Evolutionary conservation across 2,329 filamentous ascomycete genomes (phyloP), one percentile per base, ranked within the genome.

Genomic region (Diaporthe capsici): DNA sequence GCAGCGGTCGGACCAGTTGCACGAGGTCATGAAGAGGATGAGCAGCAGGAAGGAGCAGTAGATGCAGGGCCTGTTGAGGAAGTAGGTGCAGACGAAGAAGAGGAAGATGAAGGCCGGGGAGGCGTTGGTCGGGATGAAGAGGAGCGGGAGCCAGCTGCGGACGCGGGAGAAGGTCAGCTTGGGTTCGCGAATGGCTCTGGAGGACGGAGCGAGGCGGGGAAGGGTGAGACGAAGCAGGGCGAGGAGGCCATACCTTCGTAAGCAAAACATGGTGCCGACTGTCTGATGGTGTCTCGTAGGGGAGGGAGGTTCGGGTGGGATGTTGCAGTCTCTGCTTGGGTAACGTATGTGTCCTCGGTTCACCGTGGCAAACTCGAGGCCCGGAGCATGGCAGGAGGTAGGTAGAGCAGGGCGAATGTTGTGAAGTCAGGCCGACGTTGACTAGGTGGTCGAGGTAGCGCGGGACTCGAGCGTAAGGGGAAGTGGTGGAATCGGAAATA

Each of bases 11-110:
- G 93, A 94, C 94, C 94, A 97, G 89, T 96, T 93, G 85, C 94
- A 97, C 37, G 94, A 95, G 37, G 95, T 97, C 79, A 96, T 90
- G 87, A 98, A 98, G 80, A 99, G 95, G 80, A 98, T 95, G 79
- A 98, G 90, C 67, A 99, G 94, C 72, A 99, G 93, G 77, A 98
- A 92, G 77, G 95, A 98, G 90, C 97, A 99, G 90, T 99, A 99
- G 80, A 98, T 93, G 87, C 97, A 99, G 72, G 97, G 97, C 73
- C 96, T 93, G 86, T 98, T 98, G 81, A 99, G 92, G 86, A 98
- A 94, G 88, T 98, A 98, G 79, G 96, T 98, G 84, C 96, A 95
- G 79, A 95, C 90, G 87, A 99, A 93, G 89, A 97, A 95, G 85
- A 95, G 91, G 86, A 96, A 91, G 83, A 97, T 94, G 87, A 96